Evolutionary conservation across 2,329 filamentous ascomycete species (phyloP), one percentile per base, ranked within the genome.

Genomic region (Alternaria incomplexa): DNA sequence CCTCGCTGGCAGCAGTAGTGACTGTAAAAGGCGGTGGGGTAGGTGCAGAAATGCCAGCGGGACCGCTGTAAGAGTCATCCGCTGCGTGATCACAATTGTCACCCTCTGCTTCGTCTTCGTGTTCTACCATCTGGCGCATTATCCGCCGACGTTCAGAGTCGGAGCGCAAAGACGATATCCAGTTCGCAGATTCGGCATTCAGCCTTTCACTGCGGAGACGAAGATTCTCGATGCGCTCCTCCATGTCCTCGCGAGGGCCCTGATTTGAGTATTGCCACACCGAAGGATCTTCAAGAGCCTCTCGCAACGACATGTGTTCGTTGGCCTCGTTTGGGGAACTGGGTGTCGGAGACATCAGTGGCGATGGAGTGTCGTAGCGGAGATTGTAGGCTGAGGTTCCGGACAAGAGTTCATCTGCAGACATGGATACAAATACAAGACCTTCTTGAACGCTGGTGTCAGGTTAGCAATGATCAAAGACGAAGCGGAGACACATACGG

Each of bases 391-490:
- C 86, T 7, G 91, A 87, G 11, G 93, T 96, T 61, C 90, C 86
- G 20, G 85, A 87, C 46, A 96, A 81, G 1, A 96, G 83, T 63
- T 96, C 90, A 69, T 96, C 89, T 40, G 90, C 87, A 44, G 89
- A 87, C 94, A 97, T 97, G 48, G 92, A 88, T 26, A 98, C 86
- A 75, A 97, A 97, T 1, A 98, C 88, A 86, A 97, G 90, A 47
- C 96, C 95, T 85, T 97, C 92, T 80, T 95, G 90, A 56, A 97
- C 90, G 57, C 92, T 95, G 76, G 55, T 15, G 61, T 61, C 54
- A 72, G 22, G 56, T 84, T 68, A 85, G 80, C 50, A 62, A 47
- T 44, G 56, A 63, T 59, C 57, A 61, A 58, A 25, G 15, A 53
- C n/a, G 48, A 43, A 50, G 23, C 17, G 48, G 56, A 58, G 46